A percentile compares a stretch with the other conserved stretches of the same genome.
phyloP scores from a whole-genome alignment of 805 yeast species.

The Metschnikowia santaceciliae region DNA sequence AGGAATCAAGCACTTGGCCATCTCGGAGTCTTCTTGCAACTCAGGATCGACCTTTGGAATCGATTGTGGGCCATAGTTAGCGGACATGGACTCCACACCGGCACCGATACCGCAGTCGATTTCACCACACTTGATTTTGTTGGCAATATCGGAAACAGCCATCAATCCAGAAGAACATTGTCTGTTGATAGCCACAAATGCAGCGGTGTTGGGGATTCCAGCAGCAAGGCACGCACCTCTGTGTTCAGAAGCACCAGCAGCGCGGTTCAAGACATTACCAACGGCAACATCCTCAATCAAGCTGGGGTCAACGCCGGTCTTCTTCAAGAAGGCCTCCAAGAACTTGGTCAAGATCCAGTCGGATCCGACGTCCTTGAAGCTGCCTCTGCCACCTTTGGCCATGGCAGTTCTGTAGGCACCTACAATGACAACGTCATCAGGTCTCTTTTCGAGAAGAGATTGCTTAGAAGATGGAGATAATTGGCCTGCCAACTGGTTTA shows the following conservation, averaged over 20 bases:
- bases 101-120: conserved; percentile 87
- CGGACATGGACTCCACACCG: conserved; percentile 95
- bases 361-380: conserved; percentile 75
- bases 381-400: conserved; percentile 83
- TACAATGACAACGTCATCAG: conserved; percentile 88
- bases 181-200: conserved; percentile 82
- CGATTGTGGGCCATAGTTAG: conserved; percentile 78
- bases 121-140: conserved; percentile 82
- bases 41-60: conserved; percentile 45
- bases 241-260: conserved; percentile 94
- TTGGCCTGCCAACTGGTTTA: conserved; percentile 44
- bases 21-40: conserved; percentile 33
- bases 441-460: conserved; percentile 50
- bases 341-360: conserved; percentile 73
- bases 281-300: conserved; percentile 80
- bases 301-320: conserved; percentile 43
- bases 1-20: conserved; percentile 77
- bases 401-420: conserved; percentile 89
- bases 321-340: conserved; percentile 56
- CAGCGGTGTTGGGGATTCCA: conserved; percentile 77
- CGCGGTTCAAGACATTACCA: conserved; percentile 88
- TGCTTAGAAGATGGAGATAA: conserved; percentile 39
- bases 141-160: conserved; percentile 86
- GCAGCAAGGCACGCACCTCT: conserved; percentile 90
- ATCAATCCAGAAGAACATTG: conserved; percentile 94